These are phyloP conservation scores for Beta macrorhiza DNA, from an alignment of 179 eudicot genomes.

Conservation along the genomic window DNA sequence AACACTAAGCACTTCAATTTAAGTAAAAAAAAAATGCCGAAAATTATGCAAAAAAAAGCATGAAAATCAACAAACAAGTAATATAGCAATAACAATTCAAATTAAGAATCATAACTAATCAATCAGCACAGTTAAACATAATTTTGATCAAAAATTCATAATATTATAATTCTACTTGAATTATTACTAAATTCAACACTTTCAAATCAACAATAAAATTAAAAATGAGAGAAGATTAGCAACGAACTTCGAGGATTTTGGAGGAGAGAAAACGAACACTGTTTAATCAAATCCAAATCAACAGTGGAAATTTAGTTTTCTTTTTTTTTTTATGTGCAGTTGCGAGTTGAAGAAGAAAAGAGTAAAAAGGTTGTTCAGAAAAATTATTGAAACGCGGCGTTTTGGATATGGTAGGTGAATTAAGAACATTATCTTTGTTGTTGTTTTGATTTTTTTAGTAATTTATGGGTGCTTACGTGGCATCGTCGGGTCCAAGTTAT, in stretches of 20 bases:
- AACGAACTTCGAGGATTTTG: neutral
- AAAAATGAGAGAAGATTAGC: neutral
- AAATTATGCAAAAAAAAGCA: neutral
- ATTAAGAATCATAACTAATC: neutral
- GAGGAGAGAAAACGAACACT: neutral
- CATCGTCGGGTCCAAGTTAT: conserved; percentile 18
- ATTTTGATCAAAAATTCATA: conserved; percentile 4
- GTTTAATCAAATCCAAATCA: conserved; percentile 12
- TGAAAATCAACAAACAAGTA: neutral
- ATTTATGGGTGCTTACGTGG: conserved; percentile 21
- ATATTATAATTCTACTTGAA: neutral
- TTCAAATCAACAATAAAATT: neutral
- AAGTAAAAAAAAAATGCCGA: no score
- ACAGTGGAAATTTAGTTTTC: neutral
- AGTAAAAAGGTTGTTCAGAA: neutral
- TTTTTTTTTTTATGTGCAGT: neutral
- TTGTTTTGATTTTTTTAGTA: neutral
- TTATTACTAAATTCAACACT: neutral
- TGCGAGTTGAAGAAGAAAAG: neutral
- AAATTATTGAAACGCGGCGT: conserved; percentile 3
- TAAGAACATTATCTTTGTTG: conserved; percentile 1
- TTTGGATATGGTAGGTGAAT: neutral
- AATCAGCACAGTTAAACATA: neutral
- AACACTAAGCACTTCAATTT: neutral
- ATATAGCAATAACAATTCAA: neutral